A percentile compares a stretch with the other conserved stretches of the same genome.
Conservation (phyloP, 257 asterid species). For the Phtheirospermum japonicum region DNA sequence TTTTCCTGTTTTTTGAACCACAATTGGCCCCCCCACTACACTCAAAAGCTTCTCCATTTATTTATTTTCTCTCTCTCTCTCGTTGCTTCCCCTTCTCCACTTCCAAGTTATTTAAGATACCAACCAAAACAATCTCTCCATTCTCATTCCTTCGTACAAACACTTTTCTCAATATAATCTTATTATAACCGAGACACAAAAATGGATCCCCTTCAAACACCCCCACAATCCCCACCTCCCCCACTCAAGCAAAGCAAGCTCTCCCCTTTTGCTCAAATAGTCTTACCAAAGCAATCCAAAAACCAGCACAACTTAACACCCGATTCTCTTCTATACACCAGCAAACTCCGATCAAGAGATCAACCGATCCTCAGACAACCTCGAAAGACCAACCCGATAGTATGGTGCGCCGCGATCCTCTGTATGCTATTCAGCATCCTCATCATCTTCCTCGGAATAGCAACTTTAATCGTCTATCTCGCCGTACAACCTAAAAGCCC, state of each 20-base stretch:
- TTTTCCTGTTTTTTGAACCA: slow-evolving; percentile 38
- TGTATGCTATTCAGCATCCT: slow-evolving; percentile 69
- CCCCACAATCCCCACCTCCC: slow-evolving; percentile 39
- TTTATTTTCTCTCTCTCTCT: slow-evolving; percentile 30
- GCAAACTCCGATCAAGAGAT: slow-evolving; percentile 44
- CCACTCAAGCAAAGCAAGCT: slow-evolving; percentile 33
- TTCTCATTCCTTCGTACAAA: slow-evolving; percentile 25
- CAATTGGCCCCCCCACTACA: slow-evolving; percentile 45
- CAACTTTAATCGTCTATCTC: slow-evolving; percentile 50
- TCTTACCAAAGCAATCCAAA: slow-evolving; percentile 38
- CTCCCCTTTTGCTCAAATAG: slow-evolving; percentile 40
- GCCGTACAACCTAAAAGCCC: slow-evolving; percentile 66
- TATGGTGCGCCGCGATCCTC: slow-evolving; percentile 68
- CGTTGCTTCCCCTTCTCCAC: slow-evolving; percentile 33
- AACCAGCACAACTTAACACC: slow-evolving; percentile 34
- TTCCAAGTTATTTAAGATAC: slow-evolving; percentile 36
- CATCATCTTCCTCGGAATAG: slow-evolving; percentile 65
- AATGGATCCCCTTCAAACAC: slow-evolving; percentile 41
- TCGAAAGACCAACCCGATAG: slow-evolving; percentile 52
- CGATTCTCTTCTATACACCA: slow-evolving; percentile 31
- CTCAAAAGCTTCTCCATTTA: slow-evolving; percentile 45
- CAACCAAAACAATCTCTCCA: slow-evolving; percentile 26
- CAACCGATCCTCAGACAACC: slow-evolving; percentile 47
- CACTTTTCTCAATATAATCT: slow-evolving; percentile 17
- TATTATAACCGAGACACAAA: too few species aligned